Percentiles rank a stretch among this genome's conserved stretches.
Evolutionary conservation across 495 filamentous ascomycete species (phyloP).

Genomic region (Trypethelium eluteriae): DNA sequence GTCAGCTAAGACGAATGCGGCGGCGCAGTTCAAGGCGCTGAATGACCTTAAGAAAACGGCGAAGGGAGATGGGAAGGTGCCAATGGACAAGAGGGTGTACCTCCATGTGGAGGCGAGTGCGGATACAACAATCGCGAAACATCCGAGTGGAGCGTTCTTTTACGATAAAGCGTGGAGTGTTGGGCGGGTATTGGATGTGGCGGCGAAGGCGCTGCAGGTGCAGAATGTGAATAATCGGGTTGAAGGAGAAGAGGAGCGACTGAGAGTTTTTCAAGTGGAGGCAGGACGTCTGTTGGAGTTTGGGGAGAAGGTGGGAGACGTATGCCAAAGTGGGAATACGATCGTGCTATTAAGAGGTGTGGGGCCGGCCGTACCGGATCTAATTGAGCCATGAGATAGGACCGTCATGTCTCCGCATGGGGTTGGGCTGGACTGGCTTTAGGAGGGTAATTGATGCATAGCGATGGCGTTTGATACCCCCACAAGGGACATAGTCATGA

Average conservation of each 20-base stretch:
- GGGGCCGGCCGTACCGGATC: conserved; percentile 50
- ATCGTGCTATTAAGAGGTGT: conserved; percentile 83
- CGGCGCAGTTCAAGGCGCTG: conserved; percentile 53
- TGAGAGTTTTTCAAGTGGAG: conserved; percentile 89
- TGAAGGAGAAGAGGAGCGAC: conserved; percentile 43
- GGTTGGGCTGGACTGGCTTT: conserved; percentile 3
- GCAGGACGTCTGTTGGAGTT: conserved; percentile 79
- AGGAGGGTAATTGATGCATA: not conserved
- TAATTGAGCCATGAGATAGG: conserved; percentile 33
- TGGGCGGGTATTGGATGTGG: conserved; percentile 78
- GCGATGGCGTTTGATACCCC: conserved; percentile 12
- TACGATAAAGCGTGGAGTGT: conserved; percentile 83
- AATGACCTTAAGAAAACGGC: conserved; percentile 75
- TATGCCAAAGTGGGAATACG: conserved; percentile 70
- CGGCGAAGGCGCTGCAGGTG: conserved; percentile 68
- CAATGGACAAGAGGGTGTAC: conserved; percentile 74
- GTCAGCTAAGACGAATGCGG: conserved; percentile 41
- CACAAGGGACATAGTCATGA: not conserved
- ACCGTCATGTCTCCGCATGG: not conserved
- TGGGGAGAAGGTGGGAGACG: conserved; percentile 67
- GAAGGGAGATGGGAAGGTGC: conserved; percentile 77
- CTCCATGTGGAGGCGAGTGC: conserved; percentile 79
- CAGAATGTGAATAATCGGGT: conserved; percentile 32
- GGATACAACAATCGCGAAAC: conserved; percentile 59
- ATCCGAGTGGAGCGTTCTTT: conserved; percentile 58